A percentile compares a stretch with the other conserved stretches of the same genome.
phyloP scores from a whole-genome alignment of 306 rosid genomes.

The Carpinus viminea region DNA sequence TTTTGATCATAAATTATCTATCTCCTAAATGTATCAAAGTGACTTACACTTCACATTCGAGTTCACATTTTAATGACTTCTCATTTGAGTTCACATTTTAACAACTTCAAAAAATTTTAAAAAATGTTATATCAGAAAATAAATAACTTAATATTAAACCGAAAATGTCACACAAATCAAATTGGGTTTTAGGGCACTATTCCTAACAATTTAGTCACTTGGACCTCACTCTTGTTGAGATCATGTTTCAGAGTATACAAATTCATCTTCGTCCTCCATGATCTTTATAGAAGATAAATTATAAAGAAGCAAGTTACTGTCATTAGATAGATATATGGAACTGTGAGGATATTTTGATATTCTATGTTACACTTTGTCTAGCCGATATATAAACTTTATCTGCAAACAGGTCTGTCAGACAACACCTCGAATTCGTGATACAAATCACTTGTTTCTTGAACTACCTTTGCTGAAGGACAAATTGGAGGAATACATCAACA shows the following conservation, averaged over 20 bases:
- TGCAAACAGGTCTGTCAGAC: constrained; percentile 67
- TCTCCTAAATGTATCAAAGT: no score
- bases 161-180: no score
- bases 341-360: background rate
- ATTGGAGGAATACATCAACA: constrained; percentile 64
- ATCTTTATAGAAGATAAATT: background rate
- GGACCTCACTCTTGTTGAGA: background rate
- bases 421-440: constrained; percentile 72
- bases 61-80: no score
- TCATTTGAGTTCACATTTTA: no score
- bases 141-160: no score
- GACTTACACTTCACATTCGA: no score
- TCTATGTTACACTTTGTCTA: background rate
- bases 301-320: background rate
- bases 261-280: background rate
- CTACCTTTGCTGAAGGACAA: constrained; percentile 75
- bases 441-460: constrained; percentile 91
- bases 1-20: no score
- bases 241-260: background rate
- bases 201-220: background rate
- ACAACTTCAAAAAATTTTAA: no score
- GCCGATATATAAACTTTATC: background rate
- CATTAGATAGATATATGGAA: background rate
- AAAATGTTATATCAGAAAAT: no score
- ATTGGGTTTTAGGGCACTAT: no score